phyloP scores from a whole-genome alignment of 2,329 filamentous ascomycete genomes.

The Xylariaceae sp. region DNA sequence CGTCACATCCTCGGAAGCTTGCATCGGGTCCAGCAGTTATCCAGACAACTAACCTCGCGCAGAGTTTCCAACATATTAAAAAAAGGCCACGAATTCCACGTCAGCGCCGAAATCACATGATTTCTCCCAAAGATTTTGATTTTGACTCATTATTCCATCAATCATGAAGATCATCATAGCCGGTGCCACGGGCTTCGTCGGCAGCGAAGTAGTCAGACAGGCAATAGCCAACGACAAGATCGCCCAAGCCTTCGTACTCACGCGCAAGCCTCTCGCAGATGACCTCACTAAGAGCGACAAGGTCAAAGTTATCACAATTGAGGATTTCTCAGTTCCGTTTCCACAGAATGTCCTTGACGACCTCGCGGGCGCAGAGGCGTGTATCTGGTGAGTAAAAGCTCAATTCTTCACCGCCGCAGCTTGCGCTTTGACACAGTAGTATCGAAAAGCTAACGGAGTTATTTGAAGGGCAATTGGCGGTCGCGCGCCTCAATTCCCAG shows the following conservation, averaged over 20 bases:
- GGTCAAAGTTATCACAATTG: constrained; percentile 44
- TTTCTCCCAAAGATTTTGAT: too few species aligned
- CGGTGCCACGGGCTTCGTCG: constrained; percentile 38
- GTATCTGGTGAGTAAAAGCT: constrained; percentile 56
- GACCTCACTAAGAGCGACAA: constrained; percentile 45
- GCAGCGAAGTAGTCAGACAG: constrained; percentile 48
- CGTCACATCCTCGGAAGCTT: too few species aligned
- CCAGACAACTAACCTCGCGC: too few species aligned
- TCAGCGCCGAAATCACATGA: too few species aligned
- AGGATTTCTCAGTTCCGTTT: constrained; percentile 49
- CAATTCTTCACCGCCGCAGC: background rate
- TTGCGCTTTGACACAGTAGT: constrained; percentile 20
- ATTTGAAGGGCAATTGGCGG: constrained; percentile 41
- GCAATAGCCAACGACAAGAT: constrained; percentile 48
- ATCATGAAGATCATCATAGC: constrained; percentile 52
- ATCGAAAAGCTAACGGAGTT: too few species aligned
- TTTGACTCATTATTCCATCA: too few species aligned
- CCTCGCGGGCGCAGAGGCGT: constrained; percentile 51
- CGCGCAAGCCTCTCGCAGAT: constrained; percentile 42
- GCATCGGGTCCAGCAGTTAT: too few species aligned
- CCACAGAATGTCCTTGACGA: constrained; percentile 42
- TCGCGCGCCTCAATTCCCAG: constrained; percentile 44
- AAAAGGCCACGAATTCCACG: too few species aligned
- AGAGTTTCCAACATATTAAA: too few species aligned
- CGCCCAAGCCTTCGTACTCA: constrained; percentile 48